Evolutionary conservation across 345 rosid species (phyloP).

Genomic region (Populus ilicifolia): DNA sequence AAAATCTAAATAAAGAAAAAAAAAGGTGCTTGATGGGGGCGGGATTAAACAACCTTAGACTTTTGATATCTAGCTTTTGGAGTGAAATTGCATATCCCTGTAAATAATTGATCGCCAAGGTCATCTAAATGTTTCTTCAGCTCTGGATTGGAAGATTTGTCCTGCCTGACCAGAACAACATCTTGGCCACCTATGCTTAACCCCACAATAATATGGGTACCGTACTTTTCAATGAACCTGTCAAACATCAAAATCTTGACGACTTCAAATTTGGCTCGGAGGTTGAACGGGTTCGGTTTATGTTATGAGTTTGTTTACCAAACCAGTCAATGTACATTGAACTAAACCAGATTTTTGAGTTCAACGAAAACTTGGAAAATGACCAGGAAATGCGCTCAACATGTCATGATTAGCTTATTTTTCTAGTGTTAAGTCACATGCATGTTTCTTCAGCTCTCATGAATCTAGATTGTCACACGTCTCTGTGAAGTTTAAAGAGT

Average conservation of each 20-base stretch:
- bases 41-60: slow-evolving; percentile 41
- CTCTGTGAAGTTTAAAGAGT: too few relatives aligned
- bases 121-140: slow-evolving; percentile 64
- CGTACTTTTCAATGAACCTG: slow-evolving; percentile 88
- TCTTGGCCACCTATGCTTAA: slow-evolving; percentile 80
- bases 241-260: not conserved
- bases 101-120: slow-evolving; percentile 79
- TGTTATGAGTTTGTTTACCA: not conserved
- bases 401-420: too few relatives aligned
- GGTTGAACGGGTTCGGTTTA: not conserved
- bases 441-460: too few relatives aligned
- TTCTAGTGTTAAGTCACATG: too few relatives aligned
- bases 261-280: not conserved
- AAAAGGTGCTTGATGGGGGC: not conserved
- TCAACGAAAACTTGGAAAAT: not conserved
- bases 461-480: too few relatives aligned
- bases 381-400: too few relatives aligned
- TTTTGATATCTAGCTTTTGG: slow-evolving; percentile 39
- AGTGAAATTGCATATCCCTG: slow-evolving; percentile 57
- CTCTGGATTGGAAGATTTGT: slow-evolving; percentile 48
- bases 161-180: slow-evolving; percentile 65
- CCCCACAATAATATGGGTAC: slow-evolving; percentile 83
- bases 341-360: not conserved
- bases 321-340: not conserved
- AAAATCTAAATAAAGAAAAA: not conserved